Evolutionary conservation across 495 filamentous ascomycete genomes (phyloP), one percentile per base, ranked within the genome.

Genomic region (Xylaria flabelliformis): DNA sequence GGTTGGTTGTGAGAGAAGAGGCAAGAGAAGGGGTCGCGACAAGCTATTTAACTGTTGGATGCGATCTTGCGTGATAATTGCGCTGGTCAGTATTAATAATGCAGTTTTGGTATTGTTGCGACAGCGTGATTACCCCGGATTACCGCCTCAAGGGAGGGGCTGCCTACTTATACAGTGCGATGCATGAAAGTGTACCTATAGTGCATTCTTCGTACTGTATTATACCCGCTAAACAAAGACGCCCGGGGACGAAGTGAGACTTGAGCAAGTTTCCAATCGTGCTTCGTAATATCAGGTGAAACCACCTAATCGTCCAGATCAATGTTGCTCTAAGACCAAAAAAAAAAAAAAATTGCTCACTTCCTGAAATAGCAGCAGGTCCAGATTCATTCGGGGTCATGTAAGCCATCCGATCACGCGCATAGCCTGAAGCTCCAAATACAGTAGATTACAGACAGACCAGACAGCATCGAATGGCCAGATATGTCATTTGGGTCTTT

Each of bases 181-280:
- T 72, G 73, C 72, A 75, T 10, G 8, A 6, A 50, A 34, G n/a
- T 50, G 63, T 19, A 51, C n/a, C 48, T 51, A 51, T 1, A 26
- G 29, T 55, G 4, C 21, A 26, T 26, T 1, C 17, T 55, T 55
- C 24, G 24, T 24, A 55, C 51, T 55, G 51, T 55, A 55, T 55
- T 26, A 55, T 26, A 55, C 10, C 10, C 51, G 48, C 13, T 26
- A 24, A 56, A 39, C 34, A 36, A 69, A 15, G 34, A 64, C 29
- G 4, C 39, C 24, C 32, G 32, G 17, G 48, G 55, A n/a, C 29
- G 41, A 73, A 70, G 59, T 77, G 75, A 79, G 75, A 79, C 77
- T 29, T 75, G 74, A 72, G 74, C 77, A 79, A 71, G 74, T 77
- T 77, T 79, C 74, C 71, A 53, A 61, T 66, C 55, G 36, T 69